These are phyloP conservation scores for Solanum ahanhuiri DNA, from an alignment of 257 asterid species.

Conservation along the genomic window DNA sequence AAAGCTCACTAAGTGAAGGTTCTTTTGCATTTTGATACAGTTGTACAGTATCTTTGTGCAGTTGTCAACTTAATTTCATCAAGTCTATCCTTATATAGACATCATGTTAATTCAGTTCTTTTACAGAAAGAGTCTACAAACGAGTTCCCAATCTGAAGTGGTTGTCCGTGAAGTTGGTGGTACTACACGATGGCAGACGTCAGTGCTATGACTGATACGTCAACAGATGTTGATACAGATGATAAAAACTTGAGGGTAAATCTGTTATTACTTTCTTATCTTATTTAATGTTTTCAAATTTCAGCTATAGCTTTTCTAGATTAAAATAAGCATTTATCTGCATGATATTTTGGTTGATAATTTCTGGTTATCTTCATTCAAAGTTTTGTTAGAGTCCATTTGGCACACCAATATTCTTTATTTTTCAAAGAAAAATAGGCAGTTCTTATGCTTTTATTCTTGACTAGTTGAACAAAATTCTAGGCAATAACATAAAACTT, in stretches of 20 bases:
- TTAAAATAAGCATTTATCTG: background rate
- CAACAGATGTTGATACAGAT: conserved; percentile 93
- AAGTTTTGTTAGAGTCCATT: background rate
- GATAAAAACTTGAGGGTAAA: conserved; percentile 45
- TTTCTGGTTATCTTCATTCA: background rate
- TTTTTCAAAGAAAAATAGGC: background rate
- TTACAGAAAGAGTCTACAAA: conserved; percentile 8
- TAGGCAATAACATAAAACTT: background rate
- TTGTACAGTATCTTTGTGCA: background rate
- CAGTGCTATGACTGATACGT: conserved; percentile 85
- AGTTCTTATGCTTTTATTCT: background rate
- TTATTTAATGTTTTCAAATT: background rate
- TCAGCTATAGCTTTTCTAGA: background rate
- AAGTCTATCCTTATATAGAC: background rate
- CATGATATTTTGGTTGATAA: background rate
- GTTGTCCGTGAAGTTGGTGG: conserved; percentile 14
- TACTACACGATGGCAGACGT: conserved; percentile 54
- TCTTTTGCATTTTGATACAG: background rate
- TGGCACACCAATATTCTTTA: background rate
- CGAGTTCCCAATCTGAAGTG: background rate
- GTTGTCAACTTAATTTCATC: background rate
- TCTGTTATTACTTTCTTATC: background rate
- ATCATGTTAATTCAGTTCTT: background rate
- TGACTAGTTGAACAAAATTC: background rate
- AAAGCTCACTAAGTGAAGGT: background rate